Evolutionary conservation across 192 early-diverging fungal genomes (phyloP), one percentile per base, ranked within the genome.

Genomic region (Obelidium mucronatum): DNA sequence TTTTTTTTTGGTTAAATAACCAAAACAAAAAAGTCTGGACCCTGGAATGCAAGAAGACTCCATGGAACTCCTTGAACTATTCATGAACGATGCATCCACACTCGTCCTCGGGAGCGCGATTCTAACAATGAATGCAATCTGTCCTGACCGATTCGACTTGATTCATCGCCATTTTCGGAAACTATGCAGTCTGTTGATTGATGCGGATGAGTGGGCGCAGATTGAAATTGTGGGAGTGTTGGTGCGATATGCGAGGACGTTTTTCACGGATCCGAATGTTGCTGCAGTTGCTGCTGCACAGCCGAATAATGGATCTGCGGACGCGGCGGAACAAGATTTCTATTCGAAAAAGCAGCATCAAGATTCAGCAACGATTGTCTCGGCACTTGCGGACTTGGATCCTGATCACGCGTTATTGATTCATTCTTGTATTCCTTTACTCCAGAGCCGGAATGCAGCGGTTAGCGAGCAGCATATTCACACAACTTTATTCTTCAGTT

Each of bases 121-220:
- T 35, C 88, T 89, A 73, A 93, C 93, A n/a, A 94, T 96, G 78
- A 89, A 90, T 52, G 88, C 91, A 48, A 90, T 97, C 15, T 96
- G 96, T 74, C 96, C 96, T 6, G 90, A 91, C 42, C 79, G 92
- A 60, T 86, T 93, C 67, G 94, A 94, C 58, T 71, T 96, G 61
- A 92, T 98, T 35, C 98, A 99, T 79, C 83, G 81, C 35, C 93
- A 95, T 74, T 99, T 89, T 81, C 88, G 94, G 54, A 94, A 97
- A 48, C 85, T 96, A 66, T 98, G 96, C 77, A 80, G 80, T 40
- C 84, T 95, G 89, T 80, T 99, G 30, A 79, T 88, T 17, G 96
- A 97, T 35, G 88, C 93, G 42, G 97, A 99, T 84, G 94, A 98
- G 80, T 99, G 98, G 98, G 94, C 92, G 15, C 97, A 98, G 80